A percentile compares a stretch with the other conserved stretches of the same genome.
phyloP scores from a whole-genome alignment of 108 stramenopile species.

The Conticribra weissflogii region DNA sequence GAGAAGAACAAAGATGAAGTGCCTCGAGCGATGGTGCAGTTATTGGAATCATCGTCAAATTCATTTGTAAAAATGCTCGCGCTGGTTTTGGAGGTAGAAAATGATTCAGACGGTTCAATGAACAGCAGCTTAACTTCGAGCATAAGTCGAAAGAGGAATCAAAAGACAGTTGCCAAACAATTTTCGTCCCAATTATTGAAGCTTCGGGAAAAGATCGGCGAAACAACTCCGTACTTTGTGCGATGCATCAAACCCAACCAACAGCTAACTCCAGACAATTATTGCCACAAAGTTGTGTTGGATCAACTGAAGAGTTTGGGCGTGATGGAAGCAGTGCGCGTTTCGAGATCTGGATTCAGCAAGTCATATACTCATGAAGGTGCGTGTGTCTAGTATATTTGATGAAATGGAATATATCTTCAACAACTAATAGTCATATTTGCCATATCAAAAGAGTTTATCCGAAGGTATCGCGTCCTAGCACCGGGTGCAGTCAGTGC shows the following conservation, averaged over 20 bases:
- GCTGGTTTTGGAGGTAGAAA: constrained; percentile 68
- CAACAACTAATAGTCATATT: no score
- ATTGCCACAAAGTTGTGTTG: constrained; percentile 85
- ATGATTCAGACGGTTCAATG: constrained; percentile 59
- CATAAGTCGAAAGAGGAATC: constrained; percentile 58
- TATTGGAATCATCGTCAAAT: constrained; percentile 71
- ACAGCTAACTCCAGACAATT: constrained; percentile 75
- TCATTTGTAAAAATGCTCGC: constrained; percentile 60
- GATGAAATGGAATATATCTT: no score
- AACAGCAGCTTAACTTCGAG: background rate
- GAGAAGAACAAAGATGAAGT: constrained; percentile 93
- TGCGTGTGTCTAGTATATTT: no score
- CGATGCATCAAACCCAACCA: constrained; percentile 94
- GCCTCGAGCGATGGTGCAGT: constrained; percentile 68
- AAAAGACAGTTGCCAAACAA: constrained; percentile 78
- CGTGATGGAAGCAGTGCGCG: constrained; percentile 95
- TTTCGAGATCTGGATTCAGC: constrained; percentile 93
- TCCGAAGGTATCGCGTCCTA: background rate
- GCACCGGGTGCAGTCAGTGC: background rate
- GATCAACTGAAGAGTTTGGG: constrained; percentile 94
- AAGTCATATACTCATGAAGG: constrained; percentile 87
- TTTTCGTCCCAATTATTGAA: constrained; percentile 81
- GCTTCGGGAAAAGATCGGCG: constrained; percentile 82
- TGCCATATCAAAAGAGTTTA: no score
- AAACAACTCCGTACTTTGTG: constrained; percentile 88